Percentiles rank a stretch among this genome's conserved stretches.
Evolutionary conservation across 306 rosid genomes (phyloP).

Genomic region (Echinosophora koreensis): DNA sequence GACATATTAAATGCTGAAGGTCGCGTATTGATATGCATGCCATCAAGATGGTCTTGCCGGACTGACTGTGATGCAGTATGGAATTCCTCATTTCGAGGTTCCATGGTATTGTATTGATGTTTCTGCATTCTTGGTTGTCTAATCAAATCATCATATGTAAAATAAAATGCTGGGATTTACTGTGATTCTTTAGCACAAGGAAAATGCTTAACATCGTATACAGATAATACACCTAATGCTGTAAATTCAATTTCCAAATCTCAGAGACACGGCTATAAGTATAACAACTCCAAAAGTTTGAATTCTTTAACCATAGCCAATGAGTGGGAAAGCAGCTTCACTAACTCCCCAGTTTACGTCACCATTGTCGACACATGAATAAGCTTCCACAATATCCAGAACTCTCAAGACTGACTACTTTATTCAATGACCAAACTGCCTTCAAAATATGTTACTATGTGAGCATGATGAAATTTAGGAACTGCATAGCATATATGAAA

Average conservation of each 20-base stretch:
- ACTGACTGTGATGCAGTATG: conserved; percentile 62
- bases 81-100: conserved; percentile 71
- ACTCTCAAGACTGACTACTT: conserved; percentile 15
- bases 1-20: conserved; percentile 65
- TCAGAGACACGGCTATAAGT: conserved; percentile 5
- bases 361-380: conserved; percentile 36
- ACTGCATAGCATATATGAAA: conserved; percentile 19
- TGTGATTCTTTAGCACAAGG: conserved; percentile 31
- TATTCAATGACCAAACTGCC: conserved; percentile 27
- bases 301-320: conserved; percentile 11
- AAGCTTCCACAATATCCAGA: conserved; percentile 42
- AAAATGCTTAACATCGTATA: conserved; percentile 20
- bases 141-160: conserved; percentile 49
- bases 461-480: conserved; percentile 28
- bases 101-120: conserved; percentile 59
- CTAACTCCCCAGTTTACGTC: conserved; percentile 36
- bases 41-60: conserved; percentile 67
- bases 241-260: conserved; percentile 38
- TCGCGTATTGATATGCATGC: conserved; percentile 61
- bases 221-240: conserved; percentile 20
- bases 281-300: conserved; percentile 20
- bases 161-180: conserved; percentile 40
- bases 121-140: conserved; percentile 62
- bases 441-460: conserved; percentile 44
- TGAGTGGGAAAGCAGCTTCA: conserved; percentile 32